A percentile compares a stretch with the other conserved stretches of the same genome.
Conservation (phyloP, 2,329 filamentous ascomycete species). For the Rhynchosporium agropyri region DNA sequence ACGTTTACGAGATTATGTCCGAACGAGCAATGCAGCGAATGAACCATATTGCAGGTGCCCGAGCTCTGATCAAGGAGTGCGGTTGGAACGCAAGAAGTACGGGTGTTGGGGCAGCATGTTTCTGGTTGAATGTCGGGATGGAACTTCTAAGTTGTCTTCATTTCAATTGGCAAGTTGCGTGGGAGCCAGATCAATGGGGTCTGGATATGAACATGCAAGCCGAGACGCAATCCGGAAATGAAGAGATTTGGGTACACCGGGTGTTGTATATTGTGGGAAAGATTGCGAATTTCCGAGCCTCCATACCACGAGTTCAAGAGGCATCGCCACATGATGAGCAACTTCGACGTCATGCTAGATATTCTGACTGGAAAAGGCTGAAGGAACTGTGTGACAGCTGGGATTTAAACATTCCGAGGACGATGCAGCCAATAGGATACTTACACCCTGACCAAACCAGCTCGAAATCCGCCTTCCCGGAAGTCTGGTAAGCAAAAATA, state of each 20-base stretch:
- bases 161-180: constrained; percentile 83
- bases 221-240: constrained; percentile 61
- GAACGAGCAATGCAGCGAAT: constrained; percentile 78
- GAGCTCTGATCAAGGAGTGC: constrained; percentile 86
- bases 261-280: constrained; percentile 89
- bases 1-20: constrained; percentile 92
- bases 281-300: constrained; percentile 80
- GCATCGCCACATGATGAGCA: constrained; percentile 64
- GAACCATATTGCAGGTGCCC: constrained; percentile 84
- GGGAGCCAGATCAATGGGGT: constrained; percentile 90
- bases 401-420: constrained; percentile 76
- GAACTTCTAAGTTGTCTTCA: constrained; percentile 87
- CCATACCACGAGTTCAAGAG: constrained; percentile 63
- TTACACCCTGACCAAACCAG: constrained; percentile 68
- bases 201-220: constrained; percentile 74
- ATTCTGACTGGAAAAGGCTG: constrained; percentile 77
- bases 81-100: constrained; percentile 80
- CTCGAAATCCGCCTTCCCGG: constrained; percentile 77
- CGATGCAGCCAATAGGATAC: constrained; percentile 86
- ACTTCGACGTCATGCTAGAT: constrained; percentile 62
- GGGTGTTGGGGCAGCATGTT: constrained; percentile 84
- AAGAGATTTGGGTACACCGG: constrained; percentile 85
- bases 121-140: constrained; percentile 91
- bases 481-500: constrained; percentile 68
- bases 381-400: constrained; percentile 82